Conservation (phyloP, 2,329 filamentous ascomycete genomes). For the Fusarium sp. region DNA sequence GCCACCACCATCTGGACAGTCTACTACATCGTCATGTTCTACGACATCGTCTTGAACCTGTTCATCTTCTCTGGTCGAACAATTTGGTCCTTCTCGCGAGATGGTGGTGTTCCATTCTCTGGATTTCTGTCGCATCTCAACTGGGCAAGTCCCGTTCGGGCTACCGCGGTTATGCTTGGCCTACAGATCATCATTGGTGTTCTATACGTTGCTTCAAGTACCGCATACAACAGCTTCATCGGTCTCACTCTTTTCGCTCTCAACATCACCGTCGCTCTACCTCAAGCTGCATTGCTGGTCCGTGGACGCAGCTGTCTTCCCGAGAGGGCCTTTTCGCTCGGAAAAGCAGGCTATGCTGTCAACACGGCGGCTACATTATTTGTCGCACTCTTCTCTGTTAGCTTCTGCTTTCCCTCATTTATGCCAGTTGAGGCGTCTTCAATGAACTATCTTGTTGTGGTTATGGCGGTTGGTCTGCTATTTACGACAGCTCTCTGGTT, state of each 20-base stretch:
- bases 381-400: slow-evolving; percentile 38
- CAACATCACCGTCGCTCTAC: slow-evolving; percentile 41
- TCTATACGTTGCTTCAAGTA: slow-evolving; percentile 39
- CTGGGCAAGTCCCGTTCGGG: slow-evolving; percentile 38
- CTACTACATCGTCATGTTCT: slow-evolving; percentile 44
- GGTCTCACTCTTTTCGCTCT: slow-evolving; percentile 40
- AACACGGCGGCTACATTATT: slow-evolving; percentile 38
- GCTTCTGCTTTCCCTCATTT: slow-evolving; percentile 39
- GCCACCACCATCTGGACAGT: slow-evolving; percentile 42
- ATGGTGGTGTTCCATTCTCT: slow-evolving; percentile 41
- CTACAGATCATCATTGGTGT: slow-evolving; percentile 43
- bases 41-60: slow-evolving; percentile 42
- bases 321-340: slow-evolving; percentile 40
- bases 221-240: slow-evolving; percentile 42
- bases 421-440: slow-evolving; percentile 33
- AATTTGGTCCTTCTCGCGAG: slow-evolving; percentile 42
- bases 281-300: slow-evolving; percentile 38
- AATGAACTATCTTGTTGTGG: slow-evolving; percentile 44
- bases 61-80: slow-evolving; percentile 43
- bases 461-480: slow-evolving; percentile 37
- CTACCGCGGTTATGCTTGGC: slow-evolving; percentile 42
- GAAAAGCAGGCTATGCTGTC: slow-evolving; percentile 37
- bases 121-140: slow-evolving; percentile 33
- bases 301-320: slow-evolving; percentile 39
- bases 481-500: slow-evolving; percentile 35